These are phyloP conservation scores for Phialophora chinensis DNA, from an alignment of 2,329 filamentous ascomycete species.

Conservation along the genomic window DNA sequence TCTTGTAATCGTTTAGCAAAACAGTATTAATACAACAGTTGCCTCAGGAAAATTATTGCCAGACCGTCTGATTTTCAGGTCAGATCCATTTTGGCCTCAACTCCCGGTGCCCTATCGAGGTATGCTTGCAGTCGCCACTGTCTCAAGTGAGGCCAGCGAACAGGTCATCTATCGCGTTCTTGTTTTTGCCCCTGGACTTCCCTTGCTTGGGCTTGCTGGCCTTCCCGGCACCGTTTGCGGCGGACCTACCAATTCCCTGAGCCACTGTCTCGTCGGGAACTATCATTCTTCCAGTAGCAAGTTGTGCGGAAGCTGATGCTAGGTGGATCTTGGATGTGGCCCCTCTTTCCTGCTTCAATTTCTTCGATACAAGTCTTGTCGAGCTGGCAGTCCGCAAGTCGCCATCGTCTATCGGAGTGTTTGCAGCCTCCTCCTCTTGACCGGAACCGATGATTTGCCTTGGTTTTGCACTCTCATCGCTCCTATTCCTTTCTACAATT, in stretches of 20 bases:
- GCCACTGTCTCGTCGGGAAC: not conserved
- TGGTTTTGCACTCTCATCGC: not conserved
- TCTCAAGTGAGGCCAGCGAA: conserved; percentile 65
- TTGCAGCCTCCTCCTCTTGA: not conserved
- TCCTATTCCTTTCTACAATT: conserved; percentile 24
- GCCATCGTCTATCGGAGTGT: not conserved
- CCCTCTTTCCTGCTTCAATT: not conserved
- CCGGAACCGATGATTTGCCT: not conserved
- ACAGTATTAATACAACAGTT: not conserved
- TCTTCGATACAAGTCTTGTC: not conserved
- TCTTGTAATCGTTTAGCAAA: not conserved
- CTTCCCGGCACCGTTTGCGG: not conserved
- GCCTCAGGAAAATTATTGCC: not conserved
- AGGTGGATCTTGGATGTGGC: not conserved
- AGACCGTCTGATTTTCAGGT: not conserved
- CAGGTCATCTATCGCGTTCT: conserved; percentile 74
- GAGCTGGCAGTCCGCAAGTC: not conserved
- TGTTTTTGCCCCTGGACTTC: conserved; percentile 59
- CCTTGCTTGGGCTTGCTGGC: not conserved
- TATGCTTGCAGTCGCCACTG: not conserved
- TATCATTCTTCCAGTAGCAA: not conserved
- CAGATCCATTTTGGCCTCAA: not conserved
- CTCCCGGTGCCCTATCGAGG: too few species aligned
- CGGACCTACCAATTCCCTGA: not conserved
- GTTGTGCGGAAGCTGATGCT: not conserved